Evolutionary conservation across 73 alveolate species (phyloP).

Genomic region (Durusdinium trenchii): DNA sequence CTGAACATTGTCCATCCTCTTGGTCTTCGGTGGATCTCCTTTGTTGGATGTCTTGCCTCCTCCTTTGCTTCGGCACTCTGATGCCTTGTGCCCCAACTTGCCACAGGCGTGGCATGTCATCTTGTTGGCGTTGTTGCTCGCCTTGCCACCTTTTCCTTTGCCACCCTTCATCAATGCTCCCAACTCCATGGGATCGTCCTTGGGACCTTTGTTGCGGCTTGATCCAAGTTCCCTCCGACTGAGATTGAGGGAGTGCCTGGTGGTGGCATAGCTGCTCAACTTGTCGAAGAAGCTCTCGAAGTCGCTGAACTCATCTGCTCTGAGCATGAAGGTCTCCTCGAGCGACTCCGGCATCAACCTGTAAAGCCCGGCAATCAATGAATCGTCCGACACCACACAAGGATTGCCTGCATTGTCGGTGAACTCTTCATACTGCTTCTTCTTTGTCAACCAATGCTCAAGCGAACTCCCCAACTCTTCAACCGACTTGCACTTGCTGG

Average conservation of each 20-base stretch:
- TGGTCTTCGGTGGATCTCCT: not conserved
- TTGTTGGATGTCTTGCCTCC: no score
- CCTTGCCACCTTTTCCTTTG: not conserved
- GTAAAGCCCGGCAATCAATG: not conserved
- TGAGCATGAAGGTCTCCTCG: not conserved
- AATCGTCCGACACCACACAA: not conserved
- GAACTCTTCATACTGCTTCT: slow-evolving; percentile 27
- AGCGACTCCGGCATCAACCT: not conserved
- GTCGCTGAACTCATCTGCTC: not conserved
- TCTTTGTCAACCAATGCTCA: slow-evolving; percentile 12
- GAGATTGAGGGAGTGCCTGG: not conserved
- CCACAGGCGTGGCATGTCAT: not conserved
- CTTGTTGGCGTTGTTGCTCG: no score
- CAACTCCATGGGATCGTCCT: not conserved
- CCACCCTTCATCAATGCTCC: not conserved
- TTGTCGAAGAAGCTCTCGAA: not conserved
- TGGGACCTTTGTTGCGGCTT: not conserved
- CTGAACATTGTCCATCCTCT: not conserved
- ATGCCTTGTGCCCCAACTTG: not conserved
- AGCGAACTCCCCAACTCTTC: not conserved
- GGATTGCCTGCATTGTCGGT: not conserved
- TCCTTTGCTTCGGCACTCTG: not conserved
- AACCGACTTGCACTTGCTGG: not conserved
- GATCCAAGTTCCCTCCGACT: not conserved
- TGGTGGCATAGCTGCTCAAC: not conserved